Conservation (phyloP, 371 early-diverging fungal genomes). For the Capillidium rhysosporum region DNA sequence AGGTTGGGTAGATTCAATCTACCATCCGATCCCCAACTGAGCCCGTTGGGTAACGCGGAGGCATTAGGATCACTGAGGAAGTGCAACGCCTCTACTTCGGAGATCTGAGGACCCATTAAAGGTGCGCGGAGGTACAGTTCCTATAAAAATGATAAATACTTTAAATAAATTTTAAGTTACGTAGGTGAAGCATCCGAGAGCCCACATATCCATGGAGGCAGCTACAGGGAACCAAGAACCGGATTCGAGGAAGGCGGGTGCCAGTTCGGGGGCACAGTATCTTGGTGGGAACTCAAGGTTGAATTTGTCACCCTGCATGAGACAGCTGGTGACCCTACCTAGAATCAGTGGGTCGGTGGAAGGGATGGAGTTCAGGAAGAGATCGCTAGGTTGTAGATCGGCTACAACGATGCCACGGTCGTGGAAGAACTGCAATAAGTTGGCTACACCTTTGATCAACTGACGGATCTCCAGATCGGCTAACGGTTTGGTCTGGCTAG, state of each 20-base stretch:
- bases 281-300: neutral
- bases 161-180: neutral
- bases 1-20: neutral
- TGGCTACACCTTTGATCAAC: neutral
- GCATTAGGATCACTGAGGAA: neutral
- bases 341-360: neutral
- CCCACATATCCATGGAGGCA: slow-evolving; percentile 6
- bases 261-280: slow-evolving; percentile 5
- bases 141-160: neutral
- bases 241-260: neutral
- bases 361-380: neutral
- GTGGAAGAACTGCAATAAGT: neutral
- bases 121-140: slow-evolving; percentile 1
- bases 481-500: neutral
- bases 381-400: slow-evolving; percentile 1
- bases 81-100: neutral
- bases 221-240: neutral
- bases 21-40: neutral
- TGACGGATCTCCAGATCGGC: neutral
- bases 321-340: neutral
- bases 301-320: neutral
- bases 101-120: neutral
- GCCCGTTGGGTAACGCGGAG: neutral
- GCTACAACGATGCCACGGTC: neutral
- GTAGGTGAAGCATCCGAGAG: slow-evolving; percentile 4